A percentile compares a stretch with the other conserved stretches of the same genome.
Evolutionary conservation across 345 rosid genomes (phyloP).

Genomic region (Salix udensis): DNA sequence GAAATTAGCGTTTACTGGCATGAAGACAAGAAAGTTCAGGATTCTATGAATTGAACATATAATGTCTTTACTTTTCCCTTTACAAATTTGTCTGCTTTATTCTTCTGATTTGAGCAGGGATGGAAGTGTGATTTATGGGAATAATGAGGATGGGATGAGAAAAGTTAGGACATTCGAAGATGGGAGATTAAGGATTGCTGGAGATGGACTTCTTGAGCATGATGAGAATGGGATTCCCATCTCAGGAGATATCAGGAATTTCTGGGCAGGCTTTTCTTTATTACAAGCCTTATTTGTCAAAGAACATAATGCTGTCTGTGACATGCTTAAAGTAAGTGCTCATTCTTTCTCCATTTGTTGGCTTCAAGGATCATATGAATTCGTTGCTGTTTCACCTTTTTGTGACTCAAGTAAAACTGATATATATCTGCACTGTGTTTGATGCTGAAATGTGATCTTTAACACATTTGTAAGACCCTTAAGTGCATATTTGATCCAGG

Average conservation of each 20-base stretch:
- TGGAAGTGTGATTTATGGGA: conserved; percentile 78
- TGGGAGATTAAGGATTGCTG: conserved; percentile 57
- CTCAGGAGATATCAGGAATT: conserved; percentile 73
- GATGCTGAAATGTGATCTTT: too few species aligned
- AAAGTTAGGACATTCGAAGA: conserved; percentile 67
- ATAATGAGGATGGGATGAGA: conserved; percentile 52
- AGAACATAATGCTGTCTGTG: conserved; percentile 68
- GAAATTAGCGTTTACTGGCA: background rate
- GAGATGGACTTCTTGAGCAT: conserved; percentile 51
- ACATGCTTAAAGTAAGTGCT: conserved; percentile 53
- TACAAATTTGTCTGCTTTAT: too few species aligned
- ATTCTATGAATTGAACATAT: too few species aligned
- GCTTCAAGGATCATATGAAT: too few species aligned
- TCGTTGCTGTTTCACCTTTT: too few species aligned
- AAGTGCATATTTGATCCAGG: too few species aligned
- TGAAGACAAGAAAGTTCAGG: background rate
- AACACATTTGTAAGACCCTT: too few species aligned
- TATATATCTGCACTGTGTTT: too few species aligned
- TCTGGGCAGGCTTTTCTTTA: conserved; percentile 77
- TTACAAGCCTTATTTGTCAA: conserved; percentile 63
- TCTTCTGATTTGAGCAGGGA: conserved; percentile 42
- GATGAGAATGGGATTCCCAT: conserved; percentile 60
- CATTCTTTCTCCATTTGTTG: too few species aligned
- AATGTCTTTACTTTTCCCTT: too few species aligned
- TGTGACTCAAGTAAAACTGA: too few species aligned